phyloP scores from a whole-genome alignment of 768 basidiomycete genomes.

The Botryobasidium botryosum region DNA sequence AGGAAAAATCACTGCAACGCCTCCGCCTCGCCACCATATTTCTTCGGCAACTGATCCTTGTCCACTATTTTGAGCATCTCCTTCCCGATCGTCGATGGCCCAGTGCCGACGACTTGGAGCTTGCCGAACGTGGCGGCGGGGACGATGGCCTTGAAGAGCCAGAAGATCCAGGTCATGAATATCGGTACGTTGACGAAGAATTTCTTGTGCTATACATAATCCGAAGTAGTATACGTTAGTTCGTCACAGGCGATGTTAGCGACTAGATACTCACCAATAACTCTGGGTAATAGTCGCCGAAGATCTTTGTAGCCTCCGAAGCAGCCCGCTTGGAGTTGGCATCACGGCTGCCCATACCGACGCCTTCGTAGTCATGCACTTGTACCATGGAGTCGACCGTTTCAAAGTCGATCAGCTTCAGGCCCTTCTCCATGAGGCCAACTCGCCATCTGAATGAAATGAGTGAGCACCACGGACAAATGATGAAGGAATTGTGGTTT shows the following conservation, averaged over 20 bases:
- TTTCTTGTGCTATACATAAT: slow-evolving; percentile 37
- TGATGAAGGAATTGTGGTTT: slow-evolving; percentile 14
- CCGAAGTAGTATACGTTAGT: not conserved
- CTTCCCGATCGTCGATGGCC: slow-evolving; percentile 38
- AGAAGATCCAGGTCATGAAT: slow-evolving; percentile 66
- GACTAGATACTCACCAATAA: slow-evolving; percentile 25
- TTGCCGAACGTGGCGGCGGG: slow-evolving; percentile 61
- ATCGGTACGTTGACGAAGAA: slow-evolving; percentile 72
- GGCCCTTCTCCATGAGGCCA: slow-evolving; percentile 53
- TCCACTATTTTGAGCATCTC: slow-evolving; percentile 44
- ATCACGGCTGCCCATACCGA: slow-evolving; percentile 44
- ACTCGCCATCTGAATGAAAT: slow-evolving; percentile 48
- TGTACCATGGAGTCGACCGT: slow-evolving; percentile 58
- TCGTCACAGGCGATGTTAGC: not conserved
- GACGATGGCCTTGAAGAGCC: slow-evolving; percentile 60
- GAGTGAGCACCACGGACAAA: slow-evolving; percentile 8
- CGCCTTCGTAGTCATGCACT: slow-evolving; percentile 68
- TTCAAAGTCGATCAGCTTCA: slow-evolving; percentile 48
- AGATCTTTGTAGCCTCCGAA: slow-evolving; percentile 53
- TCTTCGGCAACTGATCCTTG: slow-evolving; percentile 39
- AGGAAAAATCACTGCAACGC: too few species aligned
- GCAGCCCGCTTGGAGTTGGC: slow-evolving; percentile 67
- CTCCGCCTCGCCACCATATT: slow-evolving; percentile 52
- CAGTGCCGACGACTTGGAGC: slow-evolving; percentile 60
- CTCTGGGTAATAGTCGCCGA: slow-evolving; percentile 64